Conservation (phyloP, 2,329 filamentous ascomycete species). For the Monilinia laxa region DNA sequence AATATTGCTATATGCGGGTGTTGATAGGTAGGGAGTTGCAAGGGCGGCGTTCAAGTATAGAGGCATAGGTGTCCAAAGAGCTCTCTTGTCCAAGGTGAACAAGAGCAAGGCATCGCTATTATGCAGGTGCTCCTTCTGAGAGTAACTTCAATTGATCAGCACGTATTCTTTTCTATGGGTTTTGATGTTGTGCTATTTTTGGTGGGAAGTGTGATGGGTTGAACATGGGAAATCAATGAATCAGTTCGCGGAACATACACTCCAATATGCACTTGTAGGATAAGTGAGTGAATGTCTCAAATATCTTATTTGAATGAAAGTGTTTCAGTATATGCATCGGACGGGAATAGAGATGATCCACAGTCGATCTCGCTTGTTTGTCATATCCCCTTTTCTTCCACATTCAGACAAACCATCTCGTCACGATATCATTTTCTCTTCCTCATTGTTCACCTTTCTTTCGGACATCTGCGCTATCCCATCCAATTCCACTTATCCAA, state of each 20-base stretch:
- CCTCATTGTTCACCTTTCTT: not conserved
- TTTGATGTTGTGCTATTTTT: not conserved
- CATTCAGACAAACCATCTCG: too few relatives aligned
- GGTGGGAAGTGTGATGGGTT: not conserved
- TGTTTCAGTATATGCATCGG: not conserved
- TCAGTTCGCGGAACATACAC: not conserved
- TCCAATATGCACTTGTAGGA: not conserved
- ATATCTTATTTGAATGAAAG: not conserved
- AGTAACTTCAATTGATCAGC: not conserved
- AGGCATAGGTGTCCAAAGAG: not conserved
- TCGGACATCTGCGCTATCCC: not conserved
- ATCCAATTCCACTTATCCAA: not conserved
- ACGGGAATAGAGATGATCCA: not conserved
- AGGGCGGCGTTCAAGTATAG: slow-evolving; percentile 7
- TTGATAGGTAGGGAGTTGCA: slow-evolving; percentile 1
- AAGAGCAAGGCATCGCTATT: slow-evolving; percentile 4
- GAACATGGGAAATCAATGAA: not conserved
- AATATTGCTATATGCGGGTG: slow-evolving; percentile 3
- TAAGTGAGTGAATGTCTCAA: not conserved
- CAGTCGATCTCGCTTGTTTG: not conserved
- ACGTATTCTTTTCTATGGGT: not conserved
- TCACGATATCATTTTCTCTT: too few relatives aligned
- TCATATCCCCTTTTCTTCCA: not conserved
- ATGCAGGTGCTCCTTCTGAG: not conserved
- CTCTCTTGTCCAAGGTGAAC: slow-evolving; percentile 9